A percentile compares a stretch with the other conserved stretches of the same genome.
Evolutionary conservation across 495 filamentous ascomycete genomes (phyloP).

Genomic region (Hypoxylon intermedium): DNA sequence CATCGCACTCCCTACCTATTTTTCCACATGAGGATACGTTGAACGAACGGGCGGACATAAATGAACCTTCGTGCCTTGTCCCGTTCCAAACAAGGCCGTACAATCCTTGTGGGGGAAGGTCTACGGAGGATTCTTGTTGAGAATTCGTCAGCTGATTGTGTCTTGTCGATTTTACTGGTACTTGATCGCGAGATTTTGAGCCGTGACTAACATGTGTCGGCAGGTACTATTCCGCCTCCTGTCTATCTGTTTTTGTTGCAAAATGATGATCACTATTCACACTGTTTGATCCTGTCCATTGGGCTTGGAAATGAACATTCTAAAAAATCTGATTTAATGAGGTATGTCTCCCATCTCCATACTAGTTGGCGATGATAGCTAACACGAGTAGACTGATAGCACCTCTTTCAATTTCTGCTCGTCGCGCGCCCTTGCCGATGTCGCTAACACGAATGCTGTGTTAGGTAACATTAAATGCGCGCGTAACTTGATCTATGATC

Average conservation of each 20-base stretch:
- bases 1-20: constrained; percentile 20
- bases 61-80: constrained; percentile 68
- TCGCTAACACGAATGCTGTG: constrained; percentile 28
- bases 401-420: not conserved
- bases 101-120: constrained; percentile 81
- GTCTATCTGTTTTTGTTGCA: constrained; percentile 33
- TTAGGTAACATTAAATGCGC: constrained; percentile 44
- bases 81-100: constrained; percentile 77
- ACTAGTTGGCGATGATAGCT: constrained; percentile 43
- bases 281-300: constrained; percentile 87
- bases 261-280: constrained; percentile 79
- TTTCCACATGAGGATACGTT: constrained; percentile 81
- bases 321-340: constrained; percentile 99
- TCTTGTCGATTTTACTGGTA: constrained; percentile 28
- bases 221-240: constrained; percentile 53
- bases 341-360: constrained; percentile 59
- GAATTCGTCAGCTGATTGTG: constrained; percentile 91
- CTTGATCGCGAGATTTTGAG: constrained; percentile 13
- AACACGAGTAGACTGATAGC: constrained; percentile 49
- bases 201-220: constrained; percentile 40
- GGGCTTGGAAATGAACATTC: constrained; percentile 76
- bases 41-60: constrained; percentile 99
- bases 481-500: constrained; percentile 13
- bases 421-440: constrained; percentile 8
- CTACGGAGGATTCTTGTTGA: constrained; percentile 87